A percentile compares a stretch with the other conserved stretches of the same genome.
These are phyloP conservation scores for Pyrenopolyporus hunteri DNA, from an alignment of 495 filamentous ascomycete species.

Conservation along the genomic window DNA sequence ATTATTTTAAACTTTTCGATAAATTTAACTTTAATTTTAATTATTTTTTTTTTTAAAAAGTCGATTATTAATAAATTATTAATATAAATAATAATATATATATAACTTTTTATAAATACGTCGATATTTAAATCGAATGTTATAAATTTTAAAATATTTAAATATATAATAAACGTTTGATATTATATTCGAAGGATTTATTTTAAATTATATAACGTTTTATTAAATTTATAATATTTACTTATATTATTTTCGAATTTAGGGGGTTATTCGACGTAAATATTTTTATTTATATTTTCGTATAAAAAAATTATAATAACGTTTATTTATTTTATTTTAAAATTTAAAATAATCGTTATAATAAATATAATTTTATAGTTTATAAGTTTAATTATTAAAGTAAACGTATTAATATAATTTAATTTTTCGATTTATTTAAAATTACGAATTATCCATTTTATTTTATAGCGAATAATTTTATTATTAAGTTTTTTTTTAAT, in stretches of 20 bases:
- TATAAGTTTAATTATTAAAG: background rate
- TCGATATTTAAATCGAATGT: background rate
- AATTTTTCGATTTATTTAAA: background rate
- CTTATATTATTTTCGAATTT: background rate
- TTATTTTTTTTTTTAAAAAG: too few species aligned
- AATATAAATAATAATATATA: background rate
- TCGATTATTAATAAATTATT: background rate
- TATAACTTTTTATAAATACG: background rate
- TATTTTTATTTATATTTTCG: background rate
- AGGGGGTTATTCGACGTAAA: background rate
- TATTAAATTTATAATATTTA: background rate
- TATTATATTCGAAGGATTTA: background rate
- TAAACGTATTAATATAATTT: background rate
- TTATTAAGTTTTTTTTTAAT: background rate
- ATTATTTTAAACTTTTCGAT: background rate
- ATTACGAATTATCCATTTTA: background rate
- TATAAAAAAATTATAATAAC: background rate
- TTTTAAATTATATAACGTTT: background rate
- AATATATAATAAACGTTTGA: background rate
- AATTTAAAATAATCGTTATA: background rate
- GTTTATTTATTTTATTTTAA: background rate
- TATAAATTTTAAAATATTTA: background rate
- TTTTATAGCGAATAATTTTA: background rate
- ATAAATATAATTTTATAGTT: background rate
- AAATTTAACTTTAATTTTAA: background rate